Conservation (phyloP, 805 yeast species). For the Cyberlindnera lachancei region DNA sequence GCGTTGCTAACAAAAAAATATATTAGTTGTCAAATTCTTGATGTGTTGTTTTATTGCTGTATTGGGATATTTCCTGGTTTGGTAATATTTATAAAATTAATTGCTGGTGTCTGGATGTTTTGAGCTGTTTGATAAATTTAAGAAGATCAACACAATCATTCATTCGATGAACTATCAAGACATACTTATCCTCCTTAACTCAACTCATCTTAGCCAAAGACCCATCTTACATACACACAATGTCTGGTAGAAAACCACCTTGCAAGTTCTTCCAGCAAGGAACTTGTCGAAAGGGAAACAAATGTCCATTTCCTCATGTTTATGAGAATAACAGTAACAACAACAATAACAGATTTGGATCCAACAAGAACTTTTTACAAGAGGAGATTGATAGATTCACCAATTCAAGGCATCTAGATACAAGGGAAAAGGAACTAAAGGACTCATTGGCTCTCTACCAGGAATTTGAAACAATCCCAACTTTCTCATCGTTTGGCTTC, state of each 20-base stretch:
- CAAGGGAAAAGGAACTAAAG: conserved; percentile 23
- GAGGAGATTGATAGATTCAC: conserved; percentile 5
- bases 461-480: conserved; percentile 25
- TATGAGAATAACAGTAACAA: conserved; percentile 11
- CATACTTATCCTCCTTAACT: too few relatives aligned
- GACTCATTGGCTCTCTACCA: conserved; percentile 16
- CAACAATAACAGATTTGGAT: neutral
- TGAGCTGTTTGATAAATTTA: too few relatives aligned
- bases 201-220: too few relatives aligned
- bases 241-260: conserved; percentile 26
- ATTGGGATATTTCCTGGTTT: too few relatives aligned
- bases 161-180: too few relatives aligned
- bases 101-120: too few relatives aligned
- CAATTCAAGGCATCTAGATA: conserved; percentile 6
- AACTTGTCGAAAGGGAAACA: conserved; percentile 34
- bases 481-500: conserved; percentile 38
- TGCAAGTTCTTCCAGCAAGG: conserved; percentile 37
- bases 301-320: conserved; percentile 38
- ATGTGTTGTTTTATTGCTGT: too few relatives aligned
- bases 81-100: too few relatives aligned
- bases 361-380: conserved; percentile 1
- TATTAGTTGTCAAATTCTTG: too few relatives aligned
- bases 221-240: too few relatives aligned
- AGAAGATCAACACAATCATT: too few relatives aligned
- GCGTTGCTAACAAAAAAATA: too few relatives aligned